phyloP scores from a whole-genome alignment of 495 filamentous ascomycete species.

The Niebla homalea region DNA sequence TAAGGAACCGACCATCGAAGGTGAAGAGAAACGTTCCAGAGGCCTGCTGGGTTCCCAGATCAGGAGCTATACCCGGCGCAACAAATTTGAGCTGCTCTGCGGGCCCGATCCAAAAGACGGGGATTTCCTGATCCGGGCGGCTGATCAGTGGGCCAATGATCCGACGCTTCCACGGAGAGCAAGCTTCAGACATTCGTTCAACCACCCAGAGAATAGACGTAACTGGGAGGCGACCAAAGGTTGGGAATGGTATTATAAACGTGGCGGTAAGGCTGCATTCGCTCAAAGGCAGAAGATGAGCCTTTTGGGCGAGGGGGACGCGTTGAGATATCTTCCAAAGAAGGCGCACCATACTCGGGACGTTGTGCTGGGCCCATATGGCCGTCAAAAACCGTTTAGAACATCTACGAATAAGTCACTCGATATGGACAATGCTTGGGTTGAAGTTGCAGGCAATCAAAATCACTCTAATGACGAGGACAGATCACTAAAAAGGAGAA shows the following conservation, averaged over 20 bases:
- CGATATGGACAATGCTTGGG: slow-evolving; percentile 34
- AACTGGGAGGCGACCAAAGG: slow-evolving; percentile 30
- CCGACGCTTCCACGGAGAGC: slow-evolving; percentile 35
- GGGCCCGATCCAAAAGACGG: slow-evolving; percentile 37
- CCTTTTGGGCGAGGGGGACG: slow-evolving; percentile 20
- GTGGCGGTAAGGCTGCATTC: slow-evolving; percentile 26
- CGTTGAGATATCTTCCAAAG: slow-evolving; percentile 28
- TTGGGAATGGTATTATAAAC: slow-evolving; percentile 45
- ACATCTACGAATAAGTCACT: slow-evolving; percentile 29
- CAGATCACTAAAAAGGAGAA: slow-evolving; percentile 14
- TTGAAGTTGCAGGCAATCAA: slow-evolving; percentile 1
- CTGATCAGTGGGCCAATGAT: slow-evolving; percentile 36
- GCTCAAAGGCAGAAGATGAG: slow-evolving; percentile 24
- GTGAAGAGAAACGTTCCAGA: slow-evolving; percentile 5
- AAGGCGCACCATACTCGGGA: slow-evolving; percentile 24
- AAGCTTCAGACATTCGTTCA: slow-evolving; percentile 29
- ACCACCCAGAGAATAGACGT: slow-evolving; percentile 27
- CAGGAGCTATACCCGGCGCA: not conserved
- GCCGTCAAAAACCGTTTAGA: slow-evolving; percentile 28
- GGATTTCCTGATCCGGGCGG: slow-evolving; percentile 28
- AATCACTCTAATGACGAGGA: not conserved
- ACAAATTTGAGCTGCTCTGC: slow-evolving; percentile 7
- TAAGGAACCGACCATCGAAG: not conserved
- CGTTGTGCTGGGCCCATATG: slow-evolving; percentile 39
- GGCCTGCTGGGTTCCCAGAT: slow-evolving; percentile 5